A percentile compares a stretch with the other conserved stretches of the same genome.
phyloP scores from a whole-genome alignment of 169 alveolate species.

The Cryptosporidium muris region DNA sequence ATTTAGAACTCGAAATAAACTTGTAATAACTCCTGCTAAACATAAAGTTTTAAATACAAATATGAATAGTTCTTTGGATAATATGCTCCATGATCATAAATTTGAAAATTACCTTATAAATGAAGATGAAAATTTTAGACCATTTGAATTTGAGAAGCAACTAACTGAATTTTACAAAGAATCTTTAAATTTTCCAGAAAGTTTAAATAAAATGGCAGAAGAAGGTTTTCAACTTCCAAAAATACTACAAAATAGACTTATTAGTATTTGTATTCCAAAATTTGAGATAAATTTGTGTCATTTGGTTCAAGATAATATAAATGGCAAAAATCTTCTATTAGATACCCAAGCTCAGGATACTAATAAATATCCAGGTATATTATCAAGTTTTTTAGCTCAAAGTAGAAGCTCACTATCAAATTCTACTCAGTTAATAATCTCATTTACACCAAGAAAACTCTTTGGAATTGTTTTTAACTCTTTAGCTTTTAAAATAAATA shows the following conservation, averaged over 20 bases:
- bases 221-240: slow-evolving; percentile 64
- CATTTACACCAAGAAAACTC: slow-evolving; percentile 36
- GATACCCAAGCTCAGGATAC: not conserved
- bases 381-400: not conserved
- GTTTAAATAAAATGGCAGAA: slow-evolving; percentile 54
- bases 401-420: not conserved
- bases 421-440: not conserved
- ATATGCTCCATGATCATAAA: too few relatives aligned
- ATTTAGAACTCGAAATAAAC: not conserved
- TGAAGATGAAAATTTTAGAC: not conserved
- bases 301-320: slow-evolving; percentile 5
- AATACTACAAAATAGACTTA: slow-evolving; percentile 21
- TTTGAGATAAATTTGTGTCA: slow-evolving; percentile 55
- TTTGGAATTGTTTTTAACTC: slow-evolving; percentile 31
- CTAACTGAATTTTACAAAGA: slow-evolving; percentile 27
- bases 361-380: not conserved
- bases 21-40: too few relatives aligned
- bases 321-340: not conserved
- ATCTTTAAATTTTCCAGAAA: slow-evolving; percentile 24
- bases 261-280: slow-evolving; percentile 47
- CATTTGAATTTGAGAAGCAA: slow-evolving; percentile 32
- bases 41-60: too few relatives aligned
- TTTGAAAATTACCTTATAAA: not conserved
- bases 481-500: slow-evolving; percentile 39
- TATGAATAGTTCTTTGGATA: too few relatives aligned